Evolutionary conservation across 2,329 filamentous ascomycete genomes (phyloP), one percentile per base, ranked within the genome.

Genomic region (Arthrinium phaeospermum): DNA sequence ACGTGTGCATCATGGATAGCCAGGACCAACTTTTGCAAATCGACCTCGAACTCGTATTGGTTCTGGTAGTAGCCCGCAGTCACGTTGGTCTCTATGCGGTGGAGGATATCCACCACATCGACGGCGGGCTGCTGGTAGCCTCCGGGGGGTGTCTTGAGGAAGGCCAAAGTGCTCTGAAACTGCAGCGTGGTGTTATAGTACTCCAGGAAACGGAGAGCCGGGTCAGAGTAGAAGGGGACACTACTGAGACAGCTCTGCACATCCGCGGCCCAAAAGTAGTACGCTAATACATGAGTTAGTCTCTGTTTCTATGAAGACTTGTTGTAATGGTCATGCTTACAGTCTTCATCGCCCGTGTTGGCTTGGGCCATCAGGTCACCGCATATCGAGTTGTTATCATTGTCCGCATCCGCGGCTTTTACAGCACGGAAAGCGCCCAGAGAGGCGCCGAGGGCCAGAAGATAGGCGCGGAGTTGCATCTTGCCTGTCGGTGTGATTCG

Each of bases 131-230:
- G 84, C 74, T 83, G 83, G 72, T 84, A 85, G 27, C 81, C 80
- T 10, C 75, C 70, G 0, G 83, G 83, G 0, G 84, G 84, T 37
- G 80, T 75, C 51, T 82, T 81, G 22, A 86, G 79, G 71, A 82
- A 85, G 19, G 80, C 79, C 12, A 85, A 74, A 1, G 84, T 85
- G 71, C 79, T 83, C 67, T 86, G 84, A 64, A 85, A 85, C 69
- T 85, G 82, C 1, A 87, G 69, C 0, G 84, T 85, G 22, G 83
- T 79, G 72, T 85, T 85, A 70, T 82, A 83, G 72, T 87, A 87
- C 8, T 81, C 73, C 5, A 87, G 72, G 71, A 87, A 85, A 1
- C 82, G 78, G 7, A 80, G 76, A 2, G 85, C 85, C 1, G 85
- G 82, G 8, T 82, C 84, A 4, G 79, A 37, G 69, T 85, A 82